phyloP scores from a whole-genome alignment of 2,329 filamentous ascomycete genomes.

The Pseudopyricularia javanii region DNA sequence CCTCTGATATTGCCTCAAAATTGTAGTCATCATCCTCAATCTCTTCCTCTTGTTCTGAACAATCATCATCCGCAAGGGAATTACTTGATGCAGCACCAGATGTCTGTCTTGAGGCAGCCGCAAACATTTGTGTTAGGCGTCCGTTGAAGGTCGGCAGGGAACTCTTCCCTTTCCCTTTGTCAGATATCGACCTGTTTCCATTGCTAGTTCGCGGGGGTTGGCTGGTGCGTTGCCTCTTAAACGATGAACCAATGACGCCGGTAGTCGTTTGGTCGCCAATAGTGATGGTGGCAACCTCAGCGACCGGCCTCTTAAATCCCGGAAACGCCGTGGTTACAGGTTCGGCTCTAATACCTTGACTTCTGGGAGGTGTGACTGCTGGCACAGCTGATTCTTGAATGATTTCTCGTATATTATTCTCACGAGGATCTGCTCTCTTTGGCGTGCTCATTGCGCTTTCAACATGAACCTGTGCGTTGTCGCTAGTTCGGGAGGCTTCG shows the following conservation, averaged over 20 bases:
- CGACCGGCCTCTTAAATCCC: constrained; percentile 38
- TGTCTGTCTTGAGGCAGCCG: constrained; percentile 4
- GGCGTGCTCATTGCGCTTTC: not conserved
- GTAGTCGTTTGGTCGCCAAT: constrained; percentile 57
- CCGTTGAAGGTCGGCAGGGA: constrained; percentile 10
- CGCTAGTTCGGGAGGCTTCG: not conserved
- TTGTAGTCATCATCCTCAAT: constrained; percentile 6
- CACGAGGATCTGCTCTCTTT: not conserved
- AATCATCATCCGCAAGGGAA: not conserved
- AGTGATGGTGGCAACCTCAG: constrained; percentile 62
- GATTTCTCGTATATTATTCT: constrained; percentile 8
- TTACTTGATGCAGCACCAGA: not conserved
- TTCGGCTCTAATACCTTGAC: constrained; percentile 14
- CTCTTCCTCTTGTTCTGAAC: constrained; percentile 4
- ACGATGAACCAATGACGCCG: constrained; percentile 48
- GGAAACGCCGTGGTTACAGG: not conserved
- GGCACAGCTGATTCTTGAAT: constrained; percentile 18
- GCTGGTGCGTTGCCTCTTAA: constrained; percentile 31
- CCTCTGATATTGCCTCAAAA: constrained; percentile 4
- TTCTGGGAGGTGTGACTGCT: constrained; percentile 16
- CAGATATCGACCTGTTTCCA: constrained; percentile 40
- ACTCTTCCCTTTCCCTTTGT: constrained; percentile 16
- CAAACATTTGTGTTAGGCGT: constrained; percentile 11
- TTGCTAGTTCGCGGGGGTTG: constrained; percentile 28
- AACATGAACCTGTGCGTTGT: not conserved